Evolutionary conservation across 2,329 filamentous ascomycete species (phyloP).

Genomic region (Ampelomyces quisqualis): DNA sequence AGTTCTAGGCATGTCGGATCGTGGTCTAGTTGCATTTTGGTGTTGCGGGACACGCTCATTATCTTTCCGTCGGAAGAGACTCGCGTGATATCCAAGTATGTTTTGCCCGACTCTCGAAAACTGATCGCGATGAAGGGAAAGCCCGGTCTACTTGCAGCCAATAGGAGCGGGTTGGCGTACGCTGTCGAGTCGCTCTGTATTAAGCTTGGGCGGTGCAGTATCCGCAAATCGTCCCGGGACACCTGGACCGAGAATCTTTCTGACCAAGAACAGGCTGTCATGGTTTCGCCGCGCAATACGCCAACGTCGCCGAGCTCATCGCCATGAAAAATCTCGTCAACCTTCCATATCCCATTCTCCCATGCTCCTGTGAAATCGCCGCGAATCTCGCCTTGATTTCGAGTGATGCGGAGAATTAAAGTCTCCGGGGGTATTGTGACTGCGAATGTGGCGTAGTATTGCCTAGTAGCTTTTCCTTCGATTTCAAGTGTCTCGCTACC

Average conservation of each 20-base stretch:
- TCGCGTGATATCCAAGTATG: constrained; percentile 26
- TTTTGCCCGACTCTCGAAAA: constrained; percentile 18
- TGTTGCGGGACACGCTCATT: constrained; percentile 1
- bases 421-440: constrained; percentile 41
- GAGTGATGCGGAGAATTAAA: constrained; percentile 30
- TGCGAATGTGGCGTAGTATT: constrained; percentile 40
- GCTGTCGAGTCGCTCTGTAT: constrained; percentile 14
- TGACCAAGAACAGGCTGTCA: constrained; percentile 28
- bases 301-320: constrained; percentile 25
- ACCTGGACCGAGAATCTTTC: constrained; percentile 34
- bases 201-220: constrained; percentile 25
- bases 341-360: constrained; percentile 30
- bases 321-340: constrained; percentile 23
- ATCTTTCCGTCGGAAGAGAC: constrained; percentile 18
- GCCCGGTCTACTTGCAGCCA: constrained; percentile 20
- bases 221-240: constrained; percentile 25
- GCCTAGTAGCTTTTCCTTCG: constrained; percentile 25
- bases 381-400: constrained; percentile 21
- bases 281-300: constrained; percentile 36
- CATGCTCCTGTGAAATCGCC: constrained; percentile 22
- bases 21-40: constrained; percentile 17
- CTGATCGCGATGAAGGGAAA: constrained; percentile 22
- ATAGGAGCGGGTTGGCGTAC: constrained; percentile 22
- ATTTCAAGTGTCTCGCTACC: constrained; percentile 29
- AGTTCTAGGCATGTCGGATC: constrained; percentile 42